phyloP scores from a whole-genome alignment of 2,329 filamentous ascomycete species.

The Neoarthrinium moseri region DNA sequence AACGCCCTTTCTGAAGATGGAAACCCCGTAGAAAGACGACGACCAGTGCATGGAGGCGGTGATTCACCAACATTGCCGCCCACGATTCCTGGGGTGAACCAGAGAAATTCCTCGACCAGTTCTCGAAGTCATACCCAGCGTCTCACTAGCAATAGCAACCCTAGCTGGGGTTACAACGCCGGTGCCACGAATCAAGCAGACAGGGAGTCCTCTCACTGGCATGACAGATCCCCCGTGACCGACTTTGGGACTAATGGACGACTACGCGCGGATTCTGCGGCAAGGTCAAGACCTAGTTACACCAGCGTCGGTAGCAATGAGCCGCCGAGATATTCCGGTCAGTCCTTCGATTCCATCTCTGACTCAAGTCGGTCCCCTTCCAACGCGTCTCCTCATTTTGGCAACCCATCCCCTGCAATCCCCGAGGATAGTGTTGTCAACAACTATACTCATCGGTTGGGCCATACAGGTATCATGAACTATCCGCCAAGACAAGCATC shows the following conservation, averaged over 20 bases:
- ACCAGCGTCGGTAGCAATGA: neutral
- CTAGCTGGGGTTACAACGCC: neutral
- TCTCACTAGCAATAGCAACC: neutral
- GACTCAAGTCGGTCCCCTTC: constrained; percentile 17
- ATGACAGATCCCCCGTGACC: neutral
- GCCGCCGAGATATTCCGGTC: constrained; percentile 5
- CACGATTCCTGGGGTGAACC: neutral
- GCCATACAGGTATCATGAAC: constrained; percentile 14
- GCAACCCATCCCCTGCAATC: constrained; percentile 15
- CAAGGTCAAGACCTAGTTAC: constrained; percentile 1
- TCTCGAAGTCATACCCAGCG: neutral
- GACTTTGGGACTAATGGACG: neutral
- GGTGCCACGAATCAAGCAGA: neutral
- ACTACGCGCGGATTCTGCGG: neutral
- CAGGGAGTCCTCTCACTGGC: constrained; percentile 1
- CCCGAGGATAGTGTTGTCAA: constrained; percentile 18
- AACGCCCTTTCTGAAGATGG: constrained; percentile 16
- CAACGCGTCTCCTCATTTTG: constrained; percentile 16
- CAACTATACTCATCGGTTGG: constrained; percentile 13
- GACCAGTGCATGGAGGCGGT: constrained; percentile 14
- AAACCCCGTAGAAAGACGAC: constrained; percentile 19
- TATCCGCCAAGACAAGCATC: constrained; percentile 24
- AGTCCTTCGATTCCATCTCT: constrained; percentile 3
- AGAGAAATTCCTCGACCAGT: constrained; percentile 10
- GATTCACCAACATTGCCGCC: constrained; percentile 29